These are phyloP conservation scores for Eucommia ulmoides DNA, from an alignment of 257 asterid species.

Conservation along the genomic window DNA sequence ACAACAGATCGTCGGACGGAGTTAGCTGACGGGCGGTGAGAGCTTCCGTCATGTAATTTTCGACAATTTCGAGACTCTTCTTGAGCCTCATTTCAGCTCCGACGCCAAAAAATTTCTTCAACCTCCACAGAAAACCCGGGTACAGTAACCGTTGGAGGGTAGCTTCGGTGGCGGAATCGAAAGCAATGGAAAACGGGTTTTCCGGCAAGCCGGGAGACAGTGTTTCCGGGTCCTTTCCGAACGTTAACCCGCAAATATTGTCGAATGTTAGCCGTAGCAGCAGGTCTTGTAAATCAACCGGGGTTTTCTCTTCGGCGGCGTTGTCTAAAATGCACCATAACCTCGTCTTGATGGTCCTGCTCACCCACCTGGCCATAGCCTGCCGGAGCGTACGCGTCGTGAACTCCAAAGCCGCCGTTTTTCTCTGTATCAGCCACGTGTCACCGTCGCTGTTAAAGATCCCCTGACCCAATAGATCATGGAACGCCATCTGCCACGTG, in stretches of 20 bases:
- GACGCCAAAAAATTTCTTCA: constrained; percentile 39
- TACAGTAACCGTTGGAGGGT: constrained; percentile 58
- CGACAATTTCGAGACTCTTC: constrained; percentile 44
- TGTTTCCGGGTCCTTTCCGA: constrained; percentile 80
- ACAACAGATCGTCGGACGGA: constrained; percentile 63
- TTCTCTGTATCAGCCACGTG: constrained; percentile 73
- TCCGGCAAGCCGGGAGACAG: constrained; percentile 67
- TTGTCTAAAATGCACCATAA: constrained; percentile 58
- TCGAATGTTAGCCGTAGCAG: constrained; percentile 62
- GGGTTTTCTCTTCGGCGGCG: constrained; percentile 29
- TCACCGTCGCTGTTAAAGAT: constrained; percentile 85
- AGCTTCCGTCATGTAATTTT: constrained; percentile 66
- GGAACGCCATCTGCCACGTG: constrained; percentile 76
- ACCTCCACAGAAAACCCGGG: constrained; percentile 63
- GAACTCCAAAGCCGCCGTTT: constrained; percentile 82
- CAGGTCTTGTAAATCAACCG: constrained; percentile 67
- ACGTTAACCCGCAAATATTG: constrained; percentile 73
- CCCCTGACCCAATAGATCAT: constrained; percentile 76
- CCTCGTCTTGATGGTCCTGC: constrained; percentile 66
- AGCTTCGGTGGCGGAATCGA: constrained; percentile 83
- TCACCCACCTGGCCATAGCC: constrained; percentile 92
- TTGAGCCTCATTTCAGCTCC: constrained; percentile 49
- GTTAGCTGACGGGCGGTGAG: constrained; percentile 48
- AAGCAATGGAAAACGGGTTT: constrained; percentile 56
- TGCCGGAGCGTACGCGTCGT: constrained; percentile 85